Conservation (phyloP, 2,329 filamentous ascomycete species). For the Aspergillus sp. region DNA sequence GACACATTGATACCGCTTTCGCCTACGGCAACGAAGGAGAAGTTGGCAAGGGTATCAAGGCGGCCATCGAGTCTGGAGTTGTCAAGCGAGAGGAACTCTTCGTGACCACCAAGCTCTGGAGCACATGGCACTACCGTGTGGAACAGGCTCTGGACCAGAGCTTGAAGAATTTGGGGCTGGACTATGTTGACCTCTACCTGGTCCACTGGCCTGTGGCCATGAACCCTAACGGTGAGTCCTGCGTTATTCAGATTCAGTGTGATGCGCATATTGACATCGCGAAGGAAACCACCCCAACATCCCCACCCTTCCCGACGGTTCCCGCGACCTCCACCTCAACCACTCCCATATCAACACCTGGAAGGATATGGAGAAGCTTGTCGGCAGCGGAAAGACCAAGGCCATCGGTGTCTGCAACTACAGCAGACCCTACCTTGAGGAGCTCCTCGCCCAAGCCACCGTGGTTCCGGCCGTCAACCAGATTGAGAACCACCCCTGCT, state of each 20-base stretch:
- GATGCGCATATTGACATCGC: neutral
- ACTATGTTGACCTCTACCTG: constrained; percentile 79
- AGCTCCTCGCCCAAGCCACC: constrained; percentile 59
- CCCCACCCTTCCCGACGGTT: constrained; percentile 72
- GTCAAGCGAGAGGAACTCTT: constrained; percentile 78
- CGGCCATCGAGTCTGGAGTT: constrained; percentile 68
- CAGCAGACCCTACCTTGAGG: constrained; percentile 55
- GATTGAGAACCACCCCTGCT: constrained; percentile 77
- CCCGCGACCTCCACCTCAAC: constrained; percentile 68
- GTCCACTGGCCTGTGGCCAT: constrained; percentile 81
- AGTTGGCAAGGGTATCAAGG: constrained; percentile 74
- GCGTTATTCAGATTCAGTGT: neutral
- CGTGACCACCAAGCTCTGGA: constrained; percentile 84
- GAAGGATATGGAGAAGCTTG: constrained; percentile 67
- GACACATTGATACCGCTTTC: constrained; percentile 44
- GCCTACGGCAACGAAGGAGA: constrained; percentile 67
- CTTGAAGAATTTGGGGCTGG: constrained; percentile 70
- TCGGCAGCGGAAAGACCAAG: constrained; percentile 55
- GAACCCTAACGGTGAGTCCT: constrained; percentile 67
- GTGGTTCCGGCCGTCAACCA: constrained; percentile 72
- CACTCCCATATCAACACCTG: constrained; percentile 76
- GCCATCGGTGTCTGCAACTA: constrained; percentile 64
- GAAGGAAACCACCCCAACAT: constrained; percentile 52
- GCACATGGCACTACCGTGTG: constrained; percentile 71
- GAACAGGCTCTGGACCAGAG: constrained; percentile 72